Base-by-base conservation (phyloP, 1,284 basidiomycete species). In the Trichosporon asahii region DNA sequence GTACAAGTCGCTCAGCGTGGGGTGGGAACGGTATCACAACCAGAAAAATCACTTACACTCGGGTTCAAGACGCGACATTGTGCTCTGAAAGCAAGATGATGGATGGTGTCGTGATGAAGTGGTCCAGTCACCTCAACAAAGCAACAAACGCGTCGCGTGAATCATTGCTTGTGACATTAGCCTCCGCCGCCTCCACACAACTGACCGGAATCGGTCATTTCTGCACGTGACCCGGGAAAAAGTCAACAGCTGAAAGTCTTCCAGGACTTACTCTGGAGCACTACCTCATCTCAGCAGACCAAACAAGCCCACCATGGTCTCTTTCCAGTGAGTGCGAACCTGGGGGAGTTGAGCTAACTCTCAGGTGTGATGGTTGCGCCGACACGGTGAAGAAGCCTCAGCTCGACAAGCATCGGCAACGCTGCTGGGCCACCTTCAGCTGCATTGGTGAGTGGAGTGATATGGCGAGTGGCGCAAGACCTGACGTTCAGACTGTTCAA, bases 381-480 rank as follows among this genome's bases (percentile, higher is more conserved):
- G 94, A 95, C 75, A 90, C 92, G 8, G 89, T 95, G 46, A 96
- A 94, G 84, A 96, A 96, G 80, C 94, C 94, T 8, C 94, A 95
- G 82, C 87, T 83, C 11, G 84, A 90, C 76, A 82, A 84, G 75
- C 83, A 85, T 73, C 74, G 80, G n/a, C 74, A 78, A 60, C 76
- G 82, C 68, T 85, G 85, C 72, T 81, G 81, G 76, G 80, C 88
- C 1, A 87, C 89, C 4, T 93, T 94, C 78, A 93, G 92, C 75
- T 95, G 93, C 80, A 89, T 95, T 70, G 82, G 78, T 83, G 68
- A 67, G 83, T 53, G 49, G 21, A 31, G 15, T n/a, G 15, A 18
- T 12, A 40, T 40, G 6, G 14, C 8, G 11, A 55, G 23, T 71
- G 23, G 12, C 63, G 35, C 18, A 3, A 37, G 23, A 2, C 21